These are phyloP conservation scores for Fusarium sulawesiense DNA, from an alignment of 2,329 filamentous ascomycete species.

Conservation along the genomic window DNA sequence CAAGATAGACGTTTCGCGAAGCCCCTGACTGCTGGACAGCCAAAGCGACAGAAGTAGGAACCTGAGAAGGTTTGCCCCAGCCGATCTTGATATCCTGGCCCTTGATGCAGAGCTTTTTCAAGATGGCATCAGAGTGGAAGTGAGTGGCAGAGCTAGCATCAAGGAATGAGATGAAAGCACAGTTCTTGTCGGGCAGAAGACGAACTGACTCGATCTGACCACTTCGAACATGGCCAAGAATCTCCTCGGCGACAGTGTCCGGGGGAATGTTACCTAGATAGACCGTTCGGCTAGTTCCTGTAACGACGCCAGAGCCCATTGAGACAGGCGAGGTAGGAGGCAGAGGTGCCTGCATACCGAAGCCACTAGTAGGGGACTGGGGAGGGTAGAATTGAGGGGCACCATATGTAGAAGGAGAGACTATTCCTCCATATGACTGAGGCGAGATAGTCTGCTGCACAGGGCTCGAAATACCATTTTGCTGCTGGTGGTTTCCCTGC, in stretches of 20 bases:
- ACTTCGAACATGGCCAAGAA: constrained; percentile 93
- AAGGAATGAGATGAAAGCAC: constrained; percentile 98
- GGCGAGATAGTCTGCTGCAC: constrained; percentile 83
- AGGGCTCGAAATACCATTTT: constrained; percentile 77
- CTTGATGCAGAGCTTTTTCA: constrained; percentile 99
- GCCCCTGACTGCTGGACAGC: constrained; percentile 97
- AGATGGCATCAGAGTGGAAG: constrained; percentile 98
- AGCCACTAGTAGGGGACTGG: constrained; percentile 86
- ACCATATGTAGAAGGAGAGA: constrained; percentile 86
- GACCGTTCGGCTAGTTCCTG: constrained; percentile 93
- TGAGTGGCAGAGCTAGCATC: constrained; percentile 98
- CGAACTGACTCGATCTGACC: constrained; percentile 99
- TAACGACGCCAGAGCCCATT: constrained; percentile 82
- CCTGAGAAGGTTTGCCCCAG: constrained; percentile 98
- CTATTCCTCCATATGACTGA: constrained; percentile 83
- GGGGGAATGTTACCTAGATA: constrained; percentile 99
- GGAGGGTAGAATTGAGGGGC: constrained; percentile 87
- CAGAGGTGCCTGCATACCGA: constrained; percentile 67
- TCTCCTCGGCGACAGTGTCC: constrained; percentile 96
- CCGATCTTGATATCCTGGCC: constrained; percentile 99
- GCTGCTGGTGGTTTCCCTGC: constrained; percentile 65
- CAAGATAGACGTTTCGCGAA: constrained; percentile 96
- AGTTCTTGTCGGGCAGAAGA: constrained; percentile 98
- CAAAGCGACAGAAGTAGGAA: constrained; percentile 95
- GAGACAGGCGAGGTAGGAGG: constrained; percentile 79